Evolutionary conservation across 805 yeast genomes (phyloP).

Genomic region (Lipomyces yamadae): DNA sequence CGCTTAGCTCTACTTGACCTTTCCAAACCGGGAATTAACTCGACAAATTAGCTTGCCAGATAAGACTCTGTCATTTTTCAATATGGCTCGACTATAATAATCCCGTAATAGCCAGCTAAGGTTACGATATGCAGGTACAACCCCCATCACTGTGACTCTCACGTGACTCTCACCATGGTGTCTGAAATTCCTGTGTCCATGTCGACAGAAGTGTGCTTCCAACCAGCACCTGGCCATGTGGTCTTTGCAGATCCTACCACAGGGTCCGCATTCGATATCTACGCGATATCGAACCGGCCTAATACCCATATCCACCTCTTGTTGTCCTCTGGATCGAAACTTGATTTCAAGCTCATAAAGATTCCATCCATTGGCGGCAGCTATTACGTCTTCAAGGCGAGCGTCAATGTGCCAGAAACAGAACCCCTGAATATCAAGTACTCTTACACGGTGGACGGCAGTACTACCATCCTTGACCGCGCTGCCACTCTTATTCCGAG

Average conservation of each 20-base stretch:
- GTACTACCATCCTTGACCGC: background rate
- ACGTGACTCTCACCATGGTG: background rate
- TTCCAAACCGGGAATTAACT: no score
- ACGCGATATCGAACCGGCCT: background rate
- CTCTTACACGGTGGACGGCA: slow-evolving; percentile 3
- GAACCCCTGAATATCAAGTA: background rate
- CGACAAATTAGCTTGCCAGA: no score
- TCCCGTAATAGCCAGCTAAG: no score
- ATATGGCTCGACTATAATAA: no score
- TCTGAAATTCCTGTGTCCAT: background rate
- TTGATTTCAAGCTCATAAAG: background rate
- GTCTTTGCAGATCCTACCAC: background rate
- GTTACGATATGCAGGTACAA: background rate
- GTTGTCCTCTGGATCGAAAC: background rate
- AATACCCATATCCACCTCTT: background rate
- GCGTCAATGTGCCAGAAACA: background rate
- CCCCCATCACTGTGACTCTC: background rate
- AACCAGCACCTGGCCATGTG: background rate
- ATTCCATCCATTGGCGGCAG: background rate
- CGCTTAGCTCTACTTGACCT: background rate
- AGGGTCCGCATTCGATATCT: background rate
- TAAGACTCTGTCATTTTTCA: no score
- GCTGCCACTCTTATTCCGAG: background rate
- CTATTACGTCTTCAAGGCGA: background rate
- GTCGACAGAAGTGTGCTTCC: background rate